A percentile compares a stretch with the other conserved stretches of the same genome.
These are phyloP conservation scores for Coniochaeta hoffmannii DNA, from an alignment of 2,329 filamentous ascomycete genomes.

Conservation along the genomic window DNA sequence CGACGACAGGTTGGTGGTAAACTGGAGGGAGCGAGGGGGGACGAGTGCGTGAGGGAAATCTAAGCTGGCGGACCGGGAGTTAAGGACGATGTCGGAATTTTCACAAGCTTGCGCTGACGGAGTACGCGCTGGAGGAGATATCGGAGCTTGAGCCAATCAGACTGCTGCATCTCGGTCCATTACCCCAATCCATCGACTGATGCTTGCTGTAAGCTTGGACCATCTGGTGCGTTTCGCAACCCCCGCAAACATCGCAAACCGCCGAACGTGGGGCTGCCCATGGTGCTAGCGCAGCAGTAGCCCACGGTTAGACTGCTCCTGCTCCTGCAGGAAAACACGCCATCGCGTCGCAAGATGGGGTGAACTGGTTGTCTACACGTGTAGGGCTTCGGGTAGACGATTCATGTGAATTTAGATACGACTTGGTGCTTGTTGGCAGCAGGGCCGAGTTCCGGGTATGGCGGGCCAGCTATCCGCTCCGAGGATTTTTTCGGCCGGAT, in stretches of 20 bases:
- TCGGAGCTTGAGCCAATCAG: neutral
- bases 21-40: neutral
- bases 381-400: too few species aligned
- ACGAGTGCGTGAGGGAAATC: neutral
- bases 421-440: neutral
- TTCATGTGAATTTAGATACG: neutral
- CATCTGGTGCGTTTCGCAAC: neutral
- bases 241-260: neutral
- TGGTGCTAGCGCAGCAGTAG: neutral
- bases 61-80: neutral
- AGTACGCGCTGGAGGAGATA: neutral
- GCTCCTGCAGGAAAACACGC: neutral
- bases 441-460: neutral
- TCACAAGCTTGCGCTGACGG: slow-evolving; percentile 2
- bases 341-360: neutral
- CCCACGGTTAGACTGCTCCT: neutral
- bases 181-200: slow-evolving; percentile 1
- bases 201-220: neutral
- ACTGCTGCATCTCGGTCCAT: neutral
- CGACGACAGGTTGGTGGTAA: neutral
- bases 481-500: too few species aligned
- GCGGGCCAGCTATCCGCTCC: too few species aligned
- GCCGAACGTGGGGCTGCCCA: neutral
- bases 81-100: neutral
- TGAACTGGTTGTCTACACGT: neutral